These are phyloP conservation scores for Trichomonas tenax DNA, from an alignment of 208 protist genomes.

Conservation along the genomic window DNA sequence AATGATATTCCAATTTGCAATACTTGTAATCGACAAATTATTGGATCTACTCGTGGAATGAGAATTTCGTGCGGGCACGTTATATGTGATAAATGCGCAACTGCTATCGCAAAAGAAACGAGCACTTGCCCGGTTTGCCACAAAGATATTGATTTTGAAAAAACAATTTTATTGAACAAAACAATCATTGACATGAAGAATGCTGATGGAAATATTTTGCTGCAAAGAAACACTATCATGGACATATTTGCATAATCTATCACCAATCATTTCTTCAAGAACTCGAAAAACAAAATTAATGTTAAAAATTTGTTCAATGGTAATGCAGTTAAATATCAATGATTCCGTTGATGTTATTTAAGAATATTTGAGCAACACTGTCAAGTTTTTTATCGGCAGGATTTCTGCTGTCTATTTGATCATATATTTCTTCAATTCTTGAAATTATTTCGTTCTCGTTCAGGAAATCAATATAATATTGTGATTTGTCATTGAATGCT, in stretches of 20 bases:
- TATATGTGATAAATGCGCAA: background rate
- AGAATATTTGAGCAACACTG: background rate
- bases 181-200: background rate
- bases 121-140: background rate
- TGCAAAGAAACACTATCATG: too few species aligned
- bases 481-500: background rate
- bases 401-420: background rate
- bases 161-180: background rate
- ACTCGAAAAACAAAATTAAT: too few species aligned
- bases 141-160: background rate
- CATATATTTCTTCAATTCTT: background rate
- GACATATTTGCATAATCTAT: too few species aligned
- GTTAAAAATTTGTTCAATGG: too few species aligned
- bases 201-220: background rate
- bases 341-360: background rate
- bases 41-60: background rate
- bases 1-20: background rate
- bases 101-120: background rate
- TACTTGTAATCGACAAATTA: background rate
- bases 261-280: too few species aligned
- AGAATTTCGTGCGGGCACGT: background rate
- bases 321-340: too few species aligned
- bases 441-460: background rate
- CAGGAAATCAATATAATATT: background rate
- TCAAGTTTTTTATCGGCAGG: background rate